Conservation (phyloP, 1,139 yeast species). For the Martiniozyma asiatica region DNA sequence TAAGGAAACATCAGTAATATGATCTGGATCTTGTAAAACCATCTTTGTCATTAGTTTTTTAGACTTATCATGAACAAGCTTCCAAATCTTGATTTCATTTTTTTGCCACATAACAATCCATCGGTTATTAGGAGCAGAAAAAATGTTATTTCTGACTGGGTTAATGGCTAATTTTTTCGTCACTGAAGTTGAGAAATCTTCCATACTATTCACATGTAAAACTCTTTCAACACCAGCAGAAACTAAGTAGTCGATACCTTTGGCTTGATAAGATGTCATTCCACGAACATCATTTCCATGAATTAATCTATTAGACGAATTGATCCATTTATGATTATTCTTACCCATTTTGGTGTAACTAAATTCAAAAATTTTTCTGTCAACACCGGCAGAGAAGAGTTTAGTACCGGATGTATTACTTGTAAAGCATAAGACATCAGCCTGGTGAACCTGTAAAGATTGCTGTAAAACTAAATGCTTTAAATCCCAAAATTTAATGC, state of each 20-base stretch:
- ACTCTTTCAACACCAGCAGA: slow-evolving; percentile 88
- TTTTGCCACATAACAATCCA: slow-evolving; percentile 71
- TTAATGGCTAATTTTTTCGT: slow-evolving; percentile 60
- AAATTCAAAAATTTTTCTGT: slow-evolving; percentile 74
- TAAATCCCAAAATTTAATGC: slow-evolving; percentile 87
- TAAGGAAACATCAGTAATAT: slow-evolving; percentile 59
- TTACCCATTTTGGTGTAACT: slow-evolving; percentile 26
- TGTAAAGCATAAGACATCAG: slow-evolving; percentile 74
- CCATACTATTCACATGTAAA: slow-evolving; percentile 58
- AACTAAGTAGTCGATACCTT: slow-evolving; percentile 55
- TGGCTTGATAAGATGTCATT: slow-evolving; percentile 58
- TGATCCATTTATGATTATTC: slow-evolving; percentile 55
- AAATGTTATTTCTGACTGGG: slow-evolving; percentile 49
- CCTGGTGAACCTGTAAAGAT: slow-evolving; percentile 75
- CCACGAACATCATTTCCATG: slow-evolving; percentile 89
- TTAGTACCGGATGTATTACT: slow-evolving; percentile 50
- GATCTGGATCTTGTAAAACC: slow-evolving; percentile 65
- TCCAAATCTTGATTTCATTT: slow-evolving; percentile 76
- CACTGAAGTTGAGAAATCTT: slow-evolving; percentile 61
- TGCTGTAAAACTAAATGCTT: slow-evolving; percentile 65
- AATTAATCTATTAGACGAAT: slow-evolving; percentile 60
- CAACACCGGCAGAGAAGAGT: slow-evolving; percentile 87
- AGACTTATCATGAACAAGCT: slow-evolving; percentile 24
- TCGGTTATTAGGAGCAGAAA: slow-evolving; percentile 35
- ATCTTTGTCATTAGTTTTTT: slow-evolving; percentile 51